These are phyloP conservation scores for Boletales sp. DNA, from an alignment of 768 basidiomycete species.

Conservation along the genomic window DNA sequence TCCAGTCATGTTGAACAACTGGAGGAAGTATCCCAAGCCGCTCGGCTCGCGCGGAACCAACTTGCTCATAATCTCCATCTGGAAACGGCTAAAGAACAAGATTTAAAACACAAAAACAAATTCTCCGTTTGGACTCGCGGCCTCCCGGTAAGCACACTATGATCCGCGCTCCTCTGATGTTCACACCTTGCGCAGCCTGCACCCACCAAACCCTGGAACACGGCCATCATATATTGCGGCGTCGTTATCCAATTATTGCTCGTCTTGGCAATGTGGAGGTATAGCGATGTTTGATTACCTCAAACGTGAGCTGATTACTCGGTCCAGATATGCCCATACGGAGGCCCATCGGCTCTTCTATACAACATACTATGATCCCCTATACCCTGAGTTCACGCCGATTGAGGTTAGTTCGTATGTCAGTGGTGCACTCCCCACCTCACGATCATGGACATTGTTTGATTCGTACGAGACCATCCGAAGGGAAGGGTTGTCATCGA, in stretches of 20 bases:
- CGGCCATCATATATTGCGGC: slow-evolving; percentile 33
- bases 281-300: slow-evolving; percentile 14
- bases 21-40: slow-evolving; percentile 48
- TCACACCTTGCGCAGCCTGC: slow-evolving; percentile 17
- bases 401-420: slow-evolving; percentile 31
- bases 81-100: slow-evolving; percentile 34
- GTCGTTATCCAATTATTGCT: slow-evolving; percentile 46
- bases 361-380: slow-evolving; percentile 75
- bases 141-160: slow-evolving; percentile 34
- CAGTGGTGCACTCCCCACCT: slow-evolving; percentile 31
- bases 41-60: slow-evolving; percentile 47
- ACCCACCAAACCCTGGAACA: slow-evolving; percentile 19
- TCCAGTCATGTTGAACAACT: slow-evolving; percentile 47
- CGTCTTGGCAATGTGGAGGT: slow-evolving; percentile 58
- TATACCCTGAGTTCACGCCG: slow-evolving; percentile 68
- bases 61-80: slow-evolving; percentile 41
- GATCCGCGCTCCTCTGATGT: not conserved
- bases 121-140: slow-evolving; percentile 35
- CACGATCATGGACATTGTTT: slow-evolving; percentile 36
- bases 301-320: slow-evolving; percentile 7
- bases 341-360: slow-evolving; percentile 57
- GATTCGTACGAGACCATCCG: slow-evolving; percentile 37
- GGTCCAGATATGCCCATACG: slow-evolving; percentile 39
- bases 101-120: slow-evolving; percentile 33
- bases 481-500: slow-evolving; percentile 40